These are phyloP conservation scores for Carex scoparia DNA, from an alignment of 176 grass and related monocot species.

Conservation along the genomic window DNA sequence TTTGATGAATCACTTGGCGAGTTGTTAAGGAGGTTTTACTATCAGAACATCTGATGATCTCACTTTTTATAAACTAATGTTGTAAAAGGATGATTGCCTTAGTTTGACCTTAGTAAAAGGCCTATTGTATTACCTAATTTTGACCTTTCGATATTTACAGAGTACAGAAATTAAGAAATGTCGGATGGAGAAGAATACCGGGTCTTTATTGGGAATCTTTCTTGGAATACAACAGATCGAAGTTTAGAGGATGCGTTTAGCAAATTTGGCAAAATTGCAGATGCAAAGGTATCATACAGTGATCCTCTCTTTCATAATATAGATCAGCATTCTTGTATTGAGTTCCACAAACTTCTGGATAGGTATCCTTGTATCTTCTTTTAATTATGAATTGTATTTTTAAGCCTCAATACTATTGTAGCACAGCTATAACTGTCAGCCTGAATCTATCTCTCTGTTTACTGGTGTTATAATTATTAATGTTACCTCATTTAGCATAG, in stretches of 20 bases:
- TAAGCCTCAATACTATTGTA: neutral
- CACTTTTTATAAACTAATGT: neutral
- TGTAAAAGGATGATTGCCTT: neutral
- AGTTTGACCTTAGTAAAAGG: neutral
- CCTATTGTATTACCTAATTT: neutral
- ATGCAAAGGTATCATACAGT: constrained; percentile 58
- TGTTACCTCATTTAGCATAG: neutral
- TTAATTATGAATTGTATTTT: neutral
- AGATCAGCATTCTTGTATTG: too few relatives aligned
- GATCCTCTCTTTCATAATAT: neutral
- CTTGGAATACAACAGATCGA: constrained; percentile 71
- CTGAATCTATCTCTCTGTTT: neutral
- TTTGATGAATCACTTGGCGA: neutral
- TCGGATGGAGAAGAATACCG: constrained; percentile 57
- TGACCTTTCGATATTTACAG: neutral
- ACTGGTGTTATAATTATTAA: neutral
- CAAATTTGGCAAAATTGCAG: constrained; percentile 68
- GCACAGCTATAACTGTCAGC: neutral
- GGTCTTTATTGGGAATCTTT: constrained; percentile 90
- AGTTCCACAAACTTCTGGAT: too few relatives aligned
- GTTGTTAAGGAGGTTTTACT: neutral
- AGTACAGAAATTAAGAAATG: constrained; percentile 26
- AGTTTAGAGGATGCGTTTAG: constrained; percentile 69
- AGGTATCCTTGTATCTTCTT: too few relatives aligned
- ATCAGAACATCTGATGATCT: neutral